These are phyloP conservation scores for Sporothrix dimorphospora DNA, from an alignment of 2,329 filamentous ascomycete species.

Conservation along the genomic window DNA sequence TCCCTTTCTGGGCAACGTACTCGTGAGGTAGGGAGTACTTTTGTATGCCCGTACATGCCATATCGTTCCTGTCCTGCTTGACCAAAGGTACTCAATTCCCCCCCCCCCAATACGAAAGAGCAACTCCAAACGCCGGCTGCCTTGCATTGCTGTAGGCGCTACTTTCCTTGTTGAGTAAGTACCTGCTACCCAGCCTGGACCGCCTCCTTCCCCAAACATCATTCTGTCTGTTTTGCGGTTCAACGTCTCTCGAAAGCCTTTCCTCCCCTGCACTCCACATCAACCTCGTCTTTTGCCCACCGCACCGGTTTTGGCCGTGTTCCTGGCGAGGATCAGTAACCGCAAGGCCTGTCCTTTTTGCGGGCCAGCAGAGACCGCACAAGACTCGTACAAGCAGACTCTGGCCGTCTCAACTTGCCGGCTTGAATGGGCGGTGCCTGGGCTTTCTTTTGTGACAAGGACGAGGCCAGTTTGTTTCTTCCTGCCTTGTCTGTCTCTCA, in stretches of 20 bases:
- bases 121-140: not conserved
- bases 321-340: constrained; percentile 16
- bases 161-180: constrained; percentile 16
- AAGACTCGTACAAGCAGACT: not conserved
- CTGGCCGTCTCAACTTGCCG: constrained; percentile 14
- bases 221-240: not conserved
- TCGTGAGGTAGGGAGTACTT: not conserved
- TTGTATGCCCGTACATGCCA: not conserved
- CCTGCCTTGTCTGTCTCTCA: constrained; percentile 8
- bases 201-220: not conserved
- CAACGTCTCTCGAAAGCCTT: not conserved
- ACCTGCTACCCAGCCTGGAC: constrained; percentile 15
- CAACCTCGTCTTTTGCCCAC: not conserved
- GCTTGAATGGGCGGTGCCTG: not conserved
- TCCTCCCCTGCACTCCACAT: not conserved
- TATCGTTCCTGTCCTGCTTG: not conserved
- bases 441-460: constrained; percentile 5
- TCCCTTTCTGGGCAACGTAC: constrained; percentile 5
- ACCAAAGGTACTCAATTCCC: not conserved
- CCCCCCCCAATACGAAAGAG: no score
- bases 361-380: not conserved
- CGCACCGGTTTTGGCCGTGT: constrained; percentile 27
- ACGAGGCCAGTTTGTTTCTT: not conserved
- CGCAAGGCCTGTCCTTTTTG: not conserved
- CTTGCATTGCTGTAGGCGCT: not conserved